phyloP scores from a whole-genome alignment of 495 filamentous ascomycete species.

The Penicillium turbatum region DNA sequence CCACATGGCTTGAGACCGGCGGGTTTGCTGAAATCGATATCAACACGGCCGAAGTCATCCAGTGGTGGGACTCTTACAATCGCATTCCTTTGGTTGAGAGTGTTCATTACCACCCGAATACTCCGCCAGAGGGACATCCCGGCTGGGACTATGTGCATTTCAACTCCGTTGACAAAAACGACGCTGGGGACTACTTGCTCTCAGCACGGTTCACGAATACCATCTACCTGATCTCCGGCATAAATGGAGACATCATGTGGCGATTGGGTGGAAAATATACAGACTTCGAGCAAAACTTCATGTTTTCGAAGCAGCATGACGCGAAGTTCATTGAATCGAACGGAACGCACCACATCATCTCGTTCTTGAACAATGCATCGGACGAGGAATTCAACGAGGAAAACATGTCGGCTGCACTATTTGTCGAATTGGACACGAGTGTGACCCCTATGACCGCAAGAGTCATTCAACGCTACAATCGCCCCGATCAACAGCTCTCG shows the following conservation, averaged over 20 bases:
- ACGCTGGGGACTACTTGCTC: conserved; percentile 52
- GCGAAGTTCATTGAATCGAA: conserved; percentile 48
- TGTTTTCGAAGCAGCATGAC: conserved; percentile 57
- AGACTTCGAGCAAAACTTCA: conserved; percentile 45
- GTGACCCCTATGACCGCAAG: conserved; percentile 42
- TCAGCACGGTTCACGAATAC: conserved; percentile 53
- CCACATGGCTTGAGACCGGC: conserved; percentile 30
- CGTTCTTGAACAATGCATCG: conserved; percentile 51
- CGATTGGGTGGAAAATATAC: conserved; percentile 44
- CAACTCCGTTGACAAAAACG: conserved; percentile 56
- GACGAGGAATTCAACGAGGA: conserved; percentile 42
- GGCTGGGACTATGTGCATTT: conserved; percentile 59
- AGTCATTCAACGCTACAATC: conserved; percentile 33
- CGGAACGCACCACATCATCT: conserved; percentile 40
- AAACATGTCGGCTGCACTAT: conserved; percentile 47
- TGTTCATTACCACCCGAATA: conserved; percentile 18
- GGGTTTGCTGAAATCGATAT: conserved; percentile 44
- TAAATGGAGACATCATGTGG: conserved; percentile 55
- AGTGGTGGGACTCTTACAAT: conserved; percentile 43
- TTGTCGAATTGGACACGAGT: conserved; percentile 47
- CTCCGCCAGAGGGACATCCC: conserved; percentile 15
- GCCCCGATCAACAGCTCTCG: conserved; percentile 41
- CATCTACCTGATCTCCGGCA: conserved; percentile 54
- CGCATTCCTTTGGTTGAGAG: conserved; percentile 31
- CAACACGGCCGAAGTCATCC: conserved; percentile 34